These are phyloP conservation scores for Biscogniauxia marginata DNA, from an alignment of 2,329 filamentous ascomycete species.

Conservation along the genomic window DNA sequence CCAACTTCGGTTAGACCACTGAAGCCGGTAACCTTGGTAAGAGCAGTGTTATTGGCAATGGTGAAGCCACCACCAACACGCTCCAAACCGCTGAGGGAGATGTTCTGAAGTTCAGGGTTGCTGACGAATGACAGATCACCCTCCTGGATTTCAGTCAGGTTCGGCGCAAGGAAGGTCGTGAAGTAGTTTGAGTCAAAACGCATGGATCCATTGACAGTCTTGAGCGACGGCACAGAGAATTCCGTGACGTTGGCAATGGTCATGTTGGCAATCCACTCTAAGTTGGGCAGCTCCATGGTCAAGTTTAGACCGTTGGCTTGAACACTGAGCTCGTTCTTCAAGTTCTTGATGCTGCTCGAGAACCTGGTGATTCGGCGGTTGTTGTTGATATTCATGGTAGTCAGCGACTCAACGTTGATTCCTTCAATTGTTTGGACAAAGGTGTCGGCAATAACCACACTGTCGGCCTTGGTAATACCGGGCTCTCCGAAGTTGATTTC, in stretches of 20 bases:
- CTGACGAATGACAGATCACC: conserved; percentile 61
- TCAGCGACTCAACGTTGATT: conserved; percentile 74
- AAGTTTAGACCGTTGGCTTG: conserved; percentile 77
- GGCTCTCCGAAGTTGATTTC: conserved; percentile 47
- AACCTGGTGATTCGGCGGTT: conserved; percentile 77
- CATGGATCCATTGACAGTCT: conserved; percentile 72
- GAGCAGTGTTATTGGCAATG: conserved; percentile 82
- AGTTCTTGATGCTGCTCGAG: conserved; percentile 74
- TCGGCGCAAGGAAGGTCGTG: conserved; percentile 58
- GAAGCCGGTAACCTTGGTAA: conserved; percentile 66
- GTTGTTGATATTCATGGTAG: conserved; percentile 81
- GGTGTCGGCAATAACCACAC: conserved; percentile 81
- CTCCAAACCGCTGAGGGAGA: conserved; percentile 69
- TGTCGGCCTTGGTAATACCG: conserved; percentile 64
- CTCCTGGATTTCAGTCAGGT: conserved; percentile 66
- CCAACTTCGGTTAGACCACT: conserved; percentile 64
- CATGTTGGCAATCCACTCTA: conserved; percentile 76
- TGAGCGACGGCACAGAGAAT: conserved; percentile 71
- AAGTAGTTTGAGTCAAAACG: conserved; percentile 82
- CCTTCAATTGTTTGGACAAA: conserved; percentile 74
- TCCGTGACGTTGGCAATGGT: conserved; percentile 77
- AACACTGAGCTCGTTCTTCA: conserved; percentile 69
- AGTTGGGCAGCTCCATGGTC: conserved; percentile 71
- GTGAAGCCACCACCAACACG: conserved; percentile 75
- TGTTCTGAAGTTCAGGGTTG: conserved; percentile 65